phyloP scores from a whole-genome alignment of 2,329 filamentous ascomycete species.

The Emericellopsis atlantica region DNA sequence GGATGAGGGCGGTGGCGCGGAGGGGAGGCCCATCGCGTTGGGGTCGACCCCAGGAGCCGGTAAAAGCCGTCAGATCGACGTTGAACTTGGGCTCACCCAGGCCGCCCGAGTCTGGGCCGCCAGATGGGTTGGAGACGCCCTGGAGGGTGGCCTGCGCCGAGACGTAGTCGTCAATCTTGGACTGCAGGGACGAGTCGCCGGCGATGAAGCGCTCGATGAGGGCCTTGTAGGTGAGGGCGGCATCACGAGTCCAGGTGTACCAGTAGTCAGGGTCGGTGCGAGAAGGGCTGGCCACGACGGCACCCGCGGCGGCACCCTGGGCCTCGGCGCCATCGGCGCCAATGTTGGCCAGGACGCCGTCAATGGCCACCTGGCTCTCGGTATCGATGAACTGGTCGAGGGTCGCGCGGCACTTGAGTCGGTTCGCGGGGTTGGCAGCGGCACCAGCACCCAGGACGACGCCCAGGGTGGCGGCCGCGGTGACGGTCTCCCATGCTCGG shows the following conservation, averaged over 20 bases:
- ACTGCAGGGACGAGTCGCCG: slow-evolving; percentile 46
- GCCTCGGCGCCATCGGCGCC: slow-evolving; percentile 39
- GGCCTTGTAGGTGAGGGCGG: slow-evolving; percentile 56
- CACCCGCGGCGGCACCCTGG: slow-evolving; percentile 30
- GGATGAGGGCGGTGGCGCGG: slow-evolving; percentile 59
- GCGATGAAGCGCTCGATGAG: slow-evolving; percentile 52
- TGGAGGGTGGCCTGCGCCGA: slow-evolving; percentile 54
- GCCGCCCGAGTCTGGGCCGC: slow-evolving; percentile 35
- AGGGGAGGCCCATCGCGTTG: slow-evolving; percentile 63
- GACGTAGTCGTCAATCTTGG: slow-evolving; percentile 55
- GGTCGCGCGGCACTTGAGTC: no score
- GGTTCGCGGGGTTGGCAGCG: no score
- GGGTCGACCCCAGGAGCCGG: slow-evolving; percentile 47
- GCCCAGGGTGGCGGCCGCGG: no score
- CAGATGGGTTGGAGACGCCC: slow-evolving; percentile 56
- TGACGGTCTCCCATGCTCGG: no score
- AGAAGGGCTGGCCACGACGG: slow-evolving; percentile 45
- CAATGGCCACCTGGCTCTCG: not conserved
- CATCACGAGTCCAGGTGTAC: slow-evolving; percentile 69
- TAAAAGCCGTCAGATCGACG: slow-evolving; percentile 50
- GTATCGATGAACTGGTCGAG: no score
- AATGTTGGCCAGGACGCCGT: slow-evolving; percentile 29
- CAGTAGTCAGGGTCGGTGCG: slow-evolving; percentile 48
- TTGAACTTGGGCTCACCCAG: slow-evolving; percentile 66
- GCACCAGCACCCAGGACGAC: no score